Evolutionary conservation across 2,329 filamentous ascomycete genomes (phyloP), one percentile per base, ranked within the genome.

Genomic region (Cercospora sp.): DNA sequence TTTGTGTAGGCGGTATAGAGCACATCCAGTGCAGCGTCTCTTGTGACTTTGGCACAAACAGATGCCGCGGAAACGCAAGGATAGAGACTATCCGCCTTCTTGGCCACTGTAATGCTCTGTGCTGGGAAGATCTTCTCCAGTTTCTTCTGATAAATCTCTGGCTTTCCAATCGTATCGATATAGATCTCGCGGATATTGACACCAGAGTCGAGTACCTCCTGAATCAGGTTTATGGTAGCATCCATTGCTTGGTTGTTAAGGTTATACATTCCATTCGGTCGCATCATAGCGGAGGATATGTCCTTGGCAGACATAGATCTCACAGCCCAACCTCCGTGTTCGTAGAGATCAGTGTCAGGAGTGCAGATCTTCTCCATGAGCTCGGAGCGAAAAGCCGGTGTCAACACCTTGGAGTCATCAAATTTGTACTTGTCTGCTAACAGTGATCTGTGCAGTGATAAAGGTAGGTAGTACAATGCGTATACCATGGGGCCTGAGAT

Each of bases 241-340:
- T 97, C 94, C 88, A 95, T 91, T 18, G 94, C 94, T 80, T 99
- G 95, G 4, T 93, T 93, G 78, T 99, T 99, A 72, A 99, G 87
- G 79, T 99, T 99, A 82, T 97, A 96, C 3, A 83, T 82, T 7
- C 81, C 77, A 67, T 79, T 74, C 2, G 89, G 86, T 9, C 86
- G 85, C 75, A 95, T 84, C 92, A 96, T 96, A 74, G 88, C 87
- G 7, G 92, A 87, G 49, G 86, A 87, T 74, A 97, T 97, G 81
- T 94, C 91, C 55, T 90, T 87, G 8, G 95, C 93, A 0, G 92
- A 97, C 71, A 98, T 88, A 18, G 90, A 85, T 24, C 90, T 86
- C 6, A 91, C 89, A 5, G 94, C 94, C 91, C 93, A 98, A 30
- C 94, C 95, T 77, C 91, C 95, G 3, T 85, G 84, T 18, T 82